Evolutionary conservation across 2,329 filamentous ascomycete species (phyloP).

Genomic region (Epichloe sp.): DNA sequence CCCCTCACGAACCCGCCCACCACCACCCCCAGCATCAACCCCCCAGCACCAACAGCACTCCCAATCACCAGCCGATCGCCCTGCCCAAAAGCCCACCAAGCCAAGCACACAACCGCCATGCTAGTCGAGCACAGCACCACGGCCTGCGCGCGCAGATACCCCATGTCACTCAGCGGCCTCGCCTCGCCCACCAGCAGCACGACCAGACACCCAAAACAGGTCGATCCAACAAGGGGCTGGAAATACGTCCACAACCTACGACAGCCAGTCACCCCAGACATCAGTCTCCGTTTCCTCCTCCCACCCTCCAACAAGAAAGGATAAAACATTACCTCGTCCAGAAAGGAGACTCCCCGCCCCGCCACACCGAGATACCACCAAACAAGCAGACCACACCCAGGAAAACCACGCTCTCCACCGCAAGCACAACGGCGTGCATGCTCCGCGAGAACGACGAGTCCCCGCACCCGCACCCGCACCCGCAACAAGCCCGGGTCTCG

Average conservation of each 20-base stretch:
- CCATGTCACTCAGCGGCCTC: slow-evolving; percentile 13
- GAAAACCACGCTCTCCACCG: slow-evolving; percentile 13
- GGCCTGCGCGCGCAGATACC: slow-evolving; percentile 15
- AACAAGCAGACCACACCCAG: slow-evolving; percentile 14
- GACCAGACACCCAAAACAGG: slow-evolving; percentile 12
- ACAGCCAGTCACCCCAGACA: neutral
- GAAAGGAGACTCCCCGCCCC: slow-evolving; percentile 12
- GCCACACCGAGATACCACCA: slow-evolving; percentile 15
- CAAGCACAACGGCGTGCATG: slow-evolving; percentile 7
- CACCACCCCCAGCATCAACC: slow-evolving; percentile 15
- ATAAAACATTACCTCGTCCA: slow-evolving; percentile 12
- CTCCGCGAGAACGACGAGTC: neutral
- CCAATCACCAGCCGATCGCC: slow-evolving; percentile 12
- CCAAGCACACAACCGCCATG: slow-evolving; percentile 10
- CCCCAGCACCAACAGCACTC: slow-evolving; percentile 14
- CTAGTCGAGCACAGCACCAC: slow-evolving; percentile 11
- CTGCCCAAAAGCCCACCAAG: slow-evolving; percentile 10
- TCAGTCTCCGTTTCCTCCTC: too few species aligned
- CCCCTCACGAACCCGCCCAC: slow-evolving; percentile 17
- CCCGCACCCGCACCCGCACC: too few species aligned
- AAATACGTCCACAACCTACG: slow-evolving; percentile 16
- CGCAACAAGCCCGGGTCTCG: too few species aligned
- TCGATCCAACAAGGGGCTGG: slow-evolving; percentile 9
- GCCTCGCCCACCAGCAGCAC: slow-evolving; percentile 15
- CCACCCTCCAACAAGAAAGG: too few species aligned